Evolutionary conservation across 495 filamentous ascomycete species (phyloP), one percentile per base, ranked within the genome.

Genomic region (Pseudoneurospora amorphoporcata): DNA sequence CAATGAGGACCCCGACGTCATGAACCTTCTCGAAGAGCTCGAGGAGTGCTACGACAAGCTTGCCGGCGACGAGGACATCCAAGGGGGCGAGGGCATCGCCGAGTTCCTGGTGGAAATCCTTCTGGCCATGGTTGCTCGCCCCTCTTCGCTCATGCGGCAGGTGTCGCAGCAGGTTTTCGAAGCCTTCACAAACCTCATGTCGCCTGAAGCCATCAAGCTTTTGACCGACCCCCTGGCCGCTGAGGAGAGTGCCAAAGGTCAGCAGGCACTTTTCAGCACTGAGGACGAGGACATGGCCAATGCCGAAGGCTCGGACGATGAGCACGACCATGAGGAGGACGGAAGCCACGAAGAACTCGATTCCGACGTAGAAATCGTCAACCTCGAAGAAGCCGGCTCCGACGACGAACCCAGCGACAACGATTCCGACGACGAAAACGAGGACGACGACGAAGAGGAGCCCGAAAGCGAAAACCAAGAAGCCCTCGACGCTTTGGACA

Each of bases 121-220:
- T 17, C 84, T 99, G 10, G 90, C 91, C 75, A 92, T 98, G 81
- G 88, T 95, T 9, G 92, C 94, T 0, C 95, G 93, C 78, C 93
- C 89, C 8, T 97, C 93, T 8, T 87, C 90, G 45, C 84, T 98
- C 14, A 91, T 97, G 82, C 88, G 93, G 40, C 94, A 94, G 72
- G 89, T 97, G 47, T 91, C 93, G 23, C 89, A 93, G 79, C 91
- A 94, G 77, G 94, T 96, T 0, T 98, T 99, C 77, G 84, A 89
- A 53, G 89, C 88, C 9, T 95, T 97, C 82, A 90, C 91, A 8
- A 79, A 85, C 29, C 84, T 90, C 71, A 85, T 97, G 73, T 92
- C 90, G 2, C 81, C 84, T n/a, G 87, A 89, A 39, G 91, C 90
- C 6, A 79, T 99, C 72, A 87, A 90, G 53, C 91, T 94, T 7